Percentiles rank a stretch among this genome's conserved stretches.
phyloP scores from a whole-genome alignment of 768 basidiomycete species.

The Suillus subaureus region DNA sequence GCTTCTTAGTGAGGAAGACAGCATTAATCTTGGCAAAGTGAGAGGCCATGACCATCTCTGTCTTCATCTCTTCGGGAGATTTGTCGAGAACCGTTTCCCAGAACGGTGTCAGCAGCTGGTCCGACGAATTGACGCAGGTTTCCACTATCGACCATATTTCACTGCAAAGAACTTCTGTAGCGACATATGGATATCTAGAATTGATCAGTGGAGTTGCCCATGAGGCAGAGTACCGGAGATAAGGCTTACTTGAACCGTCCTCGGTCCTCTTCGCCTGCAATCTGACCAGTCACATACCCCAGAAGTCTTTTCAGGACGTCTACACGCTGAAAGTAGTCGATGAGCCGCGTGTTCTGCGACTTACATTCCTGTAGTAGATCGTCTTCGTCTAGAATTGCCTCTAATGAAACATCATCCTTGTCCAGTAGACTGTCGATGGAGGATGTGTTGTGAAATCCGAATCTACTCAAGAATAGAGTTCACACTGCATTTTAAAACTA shows the following conservation, averaged over 20 bases:
- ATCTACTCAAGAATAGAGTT: conserved; percentile 49
- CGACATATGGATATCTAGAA: conserved; percentile 84
- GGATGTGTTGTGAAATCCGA: conserved; percentile 88
- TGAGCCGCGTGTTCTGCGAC: conserved; percentile 85
- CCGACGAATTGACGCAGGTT: conserved; percentile 73
- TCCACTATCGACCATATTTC: conserved; percentile 96
- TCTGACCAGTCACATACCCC: conserved; percentile 85
- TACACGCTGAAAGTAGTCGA: conserved; percentile 82
- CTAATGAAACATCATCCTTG: conserved; percentile 87
- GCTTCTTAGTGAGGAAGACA: conserved; percentile 85
- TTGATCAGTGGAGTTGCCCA: conserved; percentile 8
- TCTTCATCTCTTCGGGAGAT: conserved; percentile 84
- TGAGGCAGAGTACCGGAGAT: conserved; percentile 6
- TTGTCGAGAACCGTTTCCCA: conserved; percentile 89
- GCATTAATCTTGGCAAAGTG: conserved; percentile 96
- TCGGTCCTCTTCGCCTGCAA: conserved; percentile 78
- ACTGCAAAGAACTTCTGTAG: conserved; percentile 93
- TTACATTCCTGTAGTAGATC: conserved; percentile 96
- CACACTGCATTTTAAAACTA: conserved; percentile 10
- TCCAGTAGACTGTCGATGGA: conserved; percentile 88
- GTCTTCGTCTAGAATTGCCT: conserved; percentile 91
- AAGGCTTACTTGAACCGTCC: conserved; percentile 72
- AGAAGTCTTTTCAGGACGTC: conserved; percentile 81
- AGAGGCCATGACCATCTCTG: conserved; percentile 82
- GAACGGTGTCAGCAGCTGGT: conserved; percentile 80